Conservation (phyloP, 75 land plant genomes). For the Selaginella tamariscina region DNA sequence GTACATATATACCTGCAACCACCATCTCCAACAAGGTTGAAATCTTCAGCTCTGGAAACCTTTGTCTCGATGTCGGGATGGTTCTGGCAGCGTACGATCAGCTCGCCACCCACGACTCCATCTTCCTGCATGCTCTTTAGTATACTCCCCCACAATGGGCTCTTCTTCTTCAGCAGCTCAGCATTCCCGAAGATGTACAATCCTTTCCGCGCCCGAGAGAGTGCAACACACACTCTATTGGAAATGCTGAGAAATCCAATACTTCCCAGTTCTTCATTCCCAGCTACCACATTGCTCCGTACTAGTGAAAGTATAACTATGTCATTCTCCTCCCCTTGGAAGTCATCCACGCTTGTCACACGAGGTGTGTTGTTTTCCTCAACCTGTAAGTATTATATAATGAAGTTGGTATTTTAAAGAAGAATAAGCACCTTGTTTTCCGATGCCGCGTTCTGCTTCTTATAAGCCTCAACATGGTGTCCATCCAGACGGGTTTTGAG, state of each 20-base stretch:
- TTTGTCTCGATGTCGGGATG: conserved; percentile 16
- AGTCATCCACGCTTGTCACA: conserved; percentile 24
- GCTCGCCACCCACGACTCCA: conserved; percentile 14
- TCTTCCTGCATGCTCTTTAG: background rate
- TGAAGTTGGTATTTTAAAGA: background rate
- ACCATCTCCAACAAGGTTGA: conserved; percentile 16
- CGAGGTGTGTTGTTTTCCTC: too few species aligned
- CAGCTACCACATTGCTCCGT: conserved; percentile 2
- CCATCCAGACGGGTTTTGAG: background rate
- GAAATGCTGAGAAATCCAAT: conserved; percentile 22
- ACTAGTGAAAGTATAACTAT: conserved; percentile 36
- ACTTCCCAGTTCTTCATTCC: conserved; percentile 15
- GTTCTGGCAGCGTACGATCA: conserved; percentile 19
- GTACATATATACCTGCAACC: too few species aligned
- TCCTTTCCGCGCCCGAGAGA: conserved; percentile 16
- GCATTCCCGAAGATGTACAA: conserved; percentile 21
- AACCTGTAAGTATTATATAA: background rate
- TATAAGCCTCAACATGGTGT: conserved; percentile 2
- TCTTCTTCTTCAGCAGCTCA: conserved; percentile 16
- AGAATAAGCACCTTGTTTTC: too few species aligned
- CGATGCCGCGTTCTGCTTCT: too few species aligned
- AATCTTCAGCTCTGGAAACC: conserved; percentile 17
- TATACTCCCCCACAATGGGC: conserved; percentile 19
- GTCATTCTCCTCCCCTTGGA: conserved; percentile 31
- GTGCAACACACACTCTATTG: conserved; percentile 19